Evolutionary conservation across 164 flowering plant genomes (phyloP), one percentile per base, ranked within the genome.

Genomic region (Amborella trichopoda): DNA sequence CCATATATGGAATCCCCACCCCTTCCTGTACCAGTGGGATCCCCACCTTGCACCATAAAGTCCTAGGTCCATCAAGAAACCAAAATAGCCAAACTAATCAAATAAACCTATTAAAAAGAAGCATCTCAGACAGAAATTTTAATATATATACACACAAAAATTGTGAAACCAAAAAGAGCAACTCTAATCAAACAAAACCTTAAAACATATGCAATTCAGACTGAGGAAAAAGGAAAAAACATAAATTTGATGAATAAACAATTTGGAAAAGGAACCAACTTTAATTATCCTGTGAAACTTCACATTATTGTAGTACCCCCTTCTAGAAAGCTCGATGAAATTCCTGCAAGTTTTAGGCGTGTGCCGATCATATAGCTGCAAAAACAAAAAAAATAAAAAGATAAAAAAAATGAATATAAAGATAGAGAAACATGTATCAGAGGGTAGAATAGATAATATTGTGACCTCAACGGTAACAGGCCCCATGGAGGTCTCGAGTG

Each of bases 1-100:
- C 98, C 96, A 46, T 84, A 87, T 9, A 91, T 91, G 17, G 99
- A 91, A 60, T 80, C 86, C 40, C 96, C 99, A 20, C 96, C 99
- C 36, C 88, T 72, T 33, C 99, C 99, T 14, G 99, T 91, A 20
- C 95, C 96, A 1, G 99, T 91, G 13, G 99, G 99, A 70, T 91
- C 99, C 44, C 96, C 99, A 30, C 96, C 95, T 77, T 91, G 99
- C 50, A 91, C 95, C 14, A 87, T 80, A 61, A 91, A 91, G 52
- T 84, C 96, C 98, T 87, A 53, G 40, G 18, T n/a, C n/a, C n/a
- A n/a, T n/a, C n/a, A n/a, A n/a, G n/a, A n/a, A n/a, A 18, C 33
- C 49, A 27, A 55, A 37, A 28, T 3, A 37, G n/a, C n/a, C n/a
- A 23, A 40, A 37, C 6, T 5, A 23, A 12, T 22, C 6, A 3